Evolutionary conservation across 2,329 filamentous ascomycete species (phyloP), one percentile per base, ranked within the genome.

Genomic region (Nigrospora sphaerica): DNA sequence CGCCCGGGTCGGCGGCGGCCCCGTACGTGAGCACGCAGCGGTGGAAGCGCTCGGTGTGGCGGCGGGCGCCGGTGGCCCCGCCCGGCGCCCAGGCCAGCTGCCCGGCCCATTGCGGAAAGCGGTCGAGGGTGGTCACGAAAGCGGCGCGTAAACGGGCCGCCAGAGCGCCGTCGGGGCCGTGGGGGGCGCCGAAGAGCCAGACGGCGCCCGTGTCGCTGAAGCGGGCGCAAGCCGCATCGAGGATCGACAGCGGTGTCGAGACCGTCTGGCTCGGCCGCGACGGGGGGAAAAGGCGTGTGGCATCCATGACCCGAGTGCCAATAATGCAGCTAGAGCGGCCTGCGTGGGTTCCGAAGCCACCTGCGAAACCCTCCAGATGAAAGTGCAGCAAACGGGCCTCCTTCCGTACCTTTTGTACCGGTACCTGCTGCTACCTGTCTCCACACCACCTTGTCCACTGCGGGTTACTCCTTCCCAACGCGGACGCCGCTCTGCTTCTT

Each of bases 81-180:
- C 53, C 43, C 6, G 62, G 52, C 37, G 65, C 61, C 63, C 64
- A 66, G 48, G 61, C 59, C 1, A 74, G 54, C 39, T 67, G 66
- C 4, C 70, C 70, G 34, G 65, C 57, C 54, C 64, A 72, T 45
- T 72, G 71, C 4, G 65, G 67, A 46, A 67, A 71, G n/a, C 56
- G 56, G 37, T 62, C 50, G 3, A 73, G 54, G 0, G 67, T 66
- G 17, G 60, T 54, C 2, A 54, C 47, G 19, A 73, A 63, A 3
- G 66, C 57, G 1, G 19, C 28, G 42, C 53, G 47, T 11, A 61
- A 47, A 33, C 19, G 33, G 28, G 41, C 44, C 10, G 28, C 40
- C 14, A 32, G 23, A 12, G 4, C 17, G 11, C 37, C 31, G 47
- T 56, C 45, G n/a, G 42, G 52, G 10, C 49, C 51, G 14, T 54